phyloP scores from a whole-genome alignment of 768 basidiomycete species.

The Postia placenta region DNA sequence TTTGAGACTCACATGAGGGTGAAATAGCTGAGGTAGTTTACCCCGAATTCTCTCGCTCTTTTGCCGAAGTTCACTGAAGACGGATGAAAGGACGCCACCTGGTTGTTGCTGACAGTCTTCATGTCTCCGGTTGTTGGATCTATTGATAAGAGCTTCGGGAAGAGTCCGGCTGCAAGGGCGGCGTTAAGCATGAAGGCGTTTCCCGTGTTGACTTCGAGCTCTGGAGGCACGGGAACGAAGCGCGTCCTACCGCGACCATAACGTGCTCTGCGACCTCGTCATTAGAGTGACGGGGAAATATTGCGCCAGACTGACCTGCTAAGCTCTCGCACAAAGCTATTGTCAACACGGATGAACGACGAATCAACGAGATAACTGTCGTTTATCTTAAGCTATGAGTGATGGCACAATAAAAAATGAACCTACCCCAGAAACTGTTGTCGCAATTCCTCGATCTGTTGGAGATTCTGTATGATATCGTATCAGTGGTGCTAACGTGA shows the following conservation, averaged over 20 bases:
- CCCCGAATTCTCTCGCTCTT: conserved; percentile 63
- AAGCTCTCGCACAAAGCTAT: conserved; percentile 60
- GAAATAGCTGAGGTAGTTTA: conserved; percentile 76
- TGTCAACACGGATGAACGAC: conserved; percentile 68
- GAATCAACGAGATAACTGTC: conserved; percentile 84
- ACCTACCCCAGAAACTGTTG: conserved; percentile 51
- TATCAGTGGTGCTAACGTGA: neutral
- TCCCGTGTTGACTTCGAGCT: conserved; percentile 61
- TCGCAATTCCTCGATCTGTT: conserved; percentile 94
- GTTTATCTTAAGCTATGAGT: conserved; percentile 1
- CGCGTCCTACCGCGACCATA: conserved; percentile 69
- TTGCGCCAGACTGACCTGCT: conserved; percentile 40
- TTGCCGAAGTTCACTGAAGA: conserved; percentile 85
- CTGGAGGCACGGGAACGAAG: conserved; percentile 69
- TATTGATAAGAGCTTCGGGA: conserved; percentile 82
- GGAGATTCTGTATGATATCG: conserved; percentile 63
- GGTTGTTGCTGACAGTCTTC: conserved; percentile 79
- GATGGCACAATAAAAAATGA: neutral
- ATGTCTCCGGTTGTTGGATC: conserved; percentile 55
- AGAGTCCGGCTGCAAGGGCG: conserved; percentile 79
- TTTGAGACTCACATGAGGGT: conserved; percentile 65
- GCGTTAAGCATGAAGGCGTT: conserved; percentile 70
- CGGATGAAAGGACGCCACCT: conserved; percentile 76
- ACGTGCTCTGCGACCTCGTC: conserved; percentile 45
- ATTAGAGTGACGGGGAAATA: neutral